These are phyloP conservation scores for Filobasidium wieringae DNA, from an alignment of 768 basidiomycete genomes.

Conservation along the genomic window DNA sequence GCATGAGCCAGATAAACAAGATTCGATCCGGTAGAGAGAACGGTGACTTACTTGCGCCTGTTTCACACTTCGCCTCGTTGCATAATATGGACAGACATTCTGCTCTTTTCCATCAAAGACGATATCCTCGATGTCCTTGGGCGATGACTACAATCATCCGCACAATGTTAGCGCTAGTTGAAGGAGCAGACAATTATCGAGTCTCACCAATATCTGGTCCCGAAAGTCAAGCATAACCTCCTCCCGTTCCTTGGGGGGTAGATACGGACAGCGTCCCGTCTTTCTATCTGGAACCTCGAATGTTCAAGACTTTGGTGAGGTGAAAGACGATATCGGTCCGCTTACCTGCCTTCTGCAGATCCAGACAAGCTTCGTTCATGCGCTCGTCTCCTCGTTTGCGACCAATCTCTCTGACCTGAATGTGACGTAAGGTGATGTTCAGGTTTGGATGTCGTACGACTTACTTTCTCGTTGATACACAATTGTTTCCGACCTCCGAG, in stretches of 20 bases:
- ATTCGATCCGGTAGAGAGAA: not conserved
- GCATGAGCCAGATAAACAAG: no score
- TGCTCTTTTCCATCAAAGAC: constrained; percentile 56
- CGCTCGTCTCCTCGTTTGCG: constrained; percentile 44
- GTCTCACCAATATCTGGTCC: constrained; percentile 67
- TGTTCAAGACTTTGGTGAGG: no score
- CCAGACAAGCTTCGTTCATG: constrained; percentile 76
- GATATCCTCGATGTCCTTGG: constrained; percentile 91
- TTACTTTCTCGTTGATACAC: constrained; percentile 63
- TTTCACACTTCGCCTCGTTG: constrained; percentile 70
- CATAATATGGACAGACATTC: constrained; percentile 84
- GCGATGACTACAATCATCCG: constrained; percentile 51
- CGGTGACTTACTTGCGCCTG: constrained; percentile 62
- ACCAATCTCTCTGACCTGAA: constrained; percentile 48
- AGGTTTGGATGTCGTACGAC: not conserved
- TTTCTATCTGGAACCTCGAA: constrained; percentile 37
- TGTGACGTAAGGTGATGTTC: not conserved
- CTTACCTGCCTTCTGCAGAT: constrained; percentile 56
- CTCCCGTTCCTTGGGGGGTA: constrained; percentile 62
- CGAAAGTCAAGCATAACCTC: constrained; percentile 63
- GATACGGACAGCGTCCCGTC: constrained; percentile 59
- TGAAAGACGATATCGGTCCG: no score
- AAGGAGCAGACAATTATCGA: not conserved
- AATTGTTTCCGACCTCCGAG: constrained; percentile 82
- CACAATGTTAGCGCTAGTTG: not conserved